Percentiles rank a stretch among this genome's conserved stretches.
Conservation (phyloP, 2,329 filamentous ascomycete species). For the Drechslerella dactyloides region DNA sequence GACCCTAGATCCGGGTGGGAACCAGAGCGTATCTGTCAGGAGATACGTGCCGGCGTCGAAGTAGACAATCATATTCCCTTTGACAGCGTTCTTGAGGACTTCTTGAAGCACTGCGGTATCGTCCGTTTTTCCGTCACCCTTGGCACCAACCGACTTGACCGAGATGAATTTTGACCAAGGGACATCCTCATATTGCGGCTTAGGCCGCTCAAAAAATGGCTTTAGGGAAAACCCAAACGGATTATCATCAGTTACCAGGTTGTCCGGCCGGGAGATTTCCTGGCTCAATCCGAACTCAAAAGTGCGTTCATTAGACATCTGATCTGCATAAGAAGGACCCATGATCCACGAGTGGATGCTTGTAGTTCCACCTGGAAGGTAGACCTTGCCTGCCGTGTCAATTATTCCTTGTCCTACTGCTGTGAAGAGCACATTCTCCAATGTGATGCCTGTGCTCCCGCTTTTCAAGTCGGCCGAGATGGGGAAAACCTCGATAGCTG, state of each 20-base stretch:
- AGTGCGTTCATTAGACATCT: background rate
- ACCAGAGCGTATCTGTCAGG: slow-evolving; percentile 61
- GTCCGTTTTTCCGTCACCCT: slow-evolving; percentile 30
- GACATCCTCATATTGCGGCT: slow-evolving; percentile 64
- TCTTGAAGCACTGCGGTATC: slow-evolving; percentile 16
- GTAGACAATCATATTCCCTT: slow-evolving; percentile 62
- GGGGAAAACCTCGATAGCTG: slow-evolving; percentile 62
- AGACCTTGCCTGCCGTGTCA: background rate
- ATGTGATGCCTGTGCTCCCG: background rate
- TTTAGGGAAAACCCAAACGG: background rate
- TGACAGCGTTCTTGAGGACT: slow-evolving; percentile 63
- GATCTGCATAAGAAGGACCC: slow-evolving; percentile 5
- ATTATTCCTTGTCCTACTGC: background rate
- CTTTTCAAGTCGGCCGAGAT: background rate
- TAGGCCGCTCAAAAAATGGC: slow-evolving; percentile 62
- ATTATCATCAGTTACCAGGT: slow-evolving; percentile 3
- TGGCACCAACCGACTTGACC: slow-evolving; percentile 56
- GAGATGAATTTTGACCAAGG: slow-evolving; percentile 59
- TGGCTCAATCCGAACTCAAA: background rate
- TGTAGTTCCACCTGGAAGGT: background rate
- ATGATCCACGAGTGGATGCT: slow-evolving; percentile 6
- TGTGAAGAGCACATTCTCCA: slow-evolving; percentile 12
- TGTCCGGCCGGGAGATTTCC: background rate
- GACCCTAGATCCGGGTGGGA: slow-evolving; percentile 60
- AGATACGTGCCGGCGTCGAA: slow-evolving; percentile 66